Base-by-base conservation (phyloP, 345 rosid genomes). In the Lepidium africanum region DNA sequence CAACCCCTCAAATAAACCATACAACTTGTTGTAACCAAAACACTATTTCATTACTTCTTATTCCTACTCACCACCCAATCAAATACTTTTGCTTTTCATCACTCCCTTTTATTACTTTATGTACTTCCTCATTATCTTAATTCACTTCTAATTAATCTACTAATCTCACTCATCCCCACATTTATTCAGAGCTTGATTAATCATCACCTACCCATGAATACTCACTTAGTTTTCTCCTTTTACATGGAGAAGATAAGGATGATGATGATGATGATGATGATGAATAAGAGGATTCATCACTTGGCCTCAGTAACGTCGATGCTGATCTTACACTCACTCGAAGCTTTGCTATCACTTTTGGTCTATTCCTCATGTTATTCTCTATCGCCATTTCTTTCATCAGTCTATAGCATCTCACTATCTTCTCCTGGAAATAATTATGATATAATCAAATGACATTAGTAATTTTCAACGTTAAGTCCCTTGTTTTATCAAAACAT, bases 201-300 rank as follows among this genome's bases (percentile, higher is more conserved):
- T 75, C 63, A 50, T 76, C 87, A 80, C 81, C 85, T 76, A 76
- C 87, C 97, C 90, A 80, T 6, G 83, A 75, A 68, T 56, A 83
- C 62, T 74, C 78, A 78, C 81, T 88, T 78, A 85, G 37, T 78
- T 89, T 94, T 57, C 88, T 89, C 76, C 92, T 83, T 72, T 89
- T 94, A 59, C 70, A 72, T 49, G 84, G 69, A 37, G 84, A 73
- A 7, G 86, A 77, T 5, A 91, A 75, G 8, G 23, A 21, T 21
- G 23, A 21, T 21, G 87, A 82, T 32, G 65, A 62, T 21, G 23
- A 21, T 21, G 23, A 21, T 21, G 23, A 21, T 21, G 87, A 82
- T 32, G 65, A 62, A 43, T 13, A 47, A 21, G 75, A 69, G 10
- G 66, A 41, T 54, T 56, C 51, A 60, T 67, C 59, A 66, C 81